Percentiles rank a stretch among this genome's conserved stretches.
Evolutionary conservation across 306 rosid species (phyloP).

Genomic region (Alnus glutinosa): DNA sequence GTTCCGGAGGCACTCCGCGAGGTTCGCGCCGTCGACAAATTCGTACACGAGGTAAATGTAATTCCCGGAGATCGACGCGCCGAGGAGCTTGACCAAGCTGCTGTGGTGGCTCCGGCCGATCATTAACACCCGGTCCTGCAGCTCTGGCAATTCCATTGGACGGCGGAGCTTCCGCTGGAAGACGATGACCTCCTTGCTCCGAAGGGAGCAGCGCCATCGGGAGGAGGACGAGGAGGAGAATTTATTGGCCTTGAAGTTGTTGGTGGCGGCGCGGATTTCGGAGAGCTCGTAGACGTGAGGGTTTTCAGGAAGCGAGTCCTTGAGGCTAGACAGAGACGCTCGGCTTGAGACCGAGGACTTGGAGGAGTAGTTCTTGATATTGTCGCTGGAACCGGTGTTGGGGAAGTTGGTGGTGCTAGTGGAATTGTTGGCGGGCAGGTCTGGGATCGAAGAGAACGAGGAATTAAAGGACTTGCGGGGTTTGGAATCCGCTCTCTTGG

Average conservation of each 20-base stretch:
- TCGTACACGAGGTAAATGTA: constrained; percentile 71
- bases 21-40: constrained; percentile 64
- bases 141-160: constrained; percentile 45
- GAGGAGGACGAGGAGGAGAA: constrained; percentile 61
- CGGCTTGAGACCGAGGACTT: constrained; percentile 53
- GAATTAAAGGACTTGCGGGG: neutral
- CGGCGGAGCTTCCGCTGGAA: constrained; percentile 69
- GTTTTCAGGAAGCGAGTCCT: constrained; percentile 65
- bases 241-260: constrained; percentile 36
- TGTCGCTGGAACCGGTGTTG: constrained; percentile 40
- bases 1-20: constrained; percentile 76
- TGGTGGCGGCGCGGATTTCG: constrained; percentile 73
- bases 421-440: constrained; percentile 17
- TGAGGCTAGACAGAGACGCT: constrained; percentile 63
- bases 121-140: constrained; percentile 45
- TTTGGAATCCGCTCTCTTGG: constrained; percentile 27
- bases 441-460: neutral
- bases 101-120: constrained; percentile 71
- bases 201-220: constrained; percentile 70
- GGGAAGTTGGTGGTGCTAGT: constrained; percentile 13
- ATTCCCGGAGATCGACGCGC: constrained; percentile 68
- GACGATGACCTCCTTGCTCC: constrained; percentile 54
- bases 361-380: constrained; percentile 32
- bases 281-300: constrained; percentile 62
- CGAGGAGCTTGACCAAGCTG: constrained; percentile 74